Evolutionary conservation across 1,139 yeast genomes (phyloP).

Genomic region (Pichia sorboxylosa): DNA sequence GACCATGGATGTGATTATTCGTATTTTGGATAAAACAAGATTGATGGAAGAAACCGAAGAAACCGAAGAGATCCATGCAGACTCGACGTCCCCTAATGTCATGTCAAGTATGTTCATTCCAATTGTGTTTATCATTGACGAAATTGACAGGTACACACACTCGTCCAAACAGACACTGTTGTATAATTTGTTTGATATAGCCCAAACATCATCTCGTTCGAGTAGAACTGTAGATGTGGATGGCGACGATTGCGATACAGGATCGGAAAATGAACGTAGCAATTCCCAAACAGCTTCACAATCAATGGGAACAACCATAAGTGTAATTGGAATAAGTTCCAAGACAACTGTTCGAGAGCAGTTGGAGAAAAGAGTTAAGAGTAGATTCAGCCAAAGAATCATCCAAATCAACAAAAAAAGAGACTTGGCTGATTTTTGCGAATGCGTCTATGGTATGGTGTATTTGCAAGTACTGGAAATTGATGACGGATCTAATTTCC

Average conservation of each 20-base stretch:
- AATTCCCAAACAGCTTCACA: not conserved
- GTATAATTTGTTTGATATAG: constrained; percentile 77
- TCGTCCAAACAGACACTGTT: constrained; percentile 69
- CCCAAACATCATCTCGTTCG: constrained; percentile 39
- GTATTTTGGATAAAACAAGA: constrained; percentile 31
- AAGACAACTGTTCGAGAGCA: constrained; percentile 66
- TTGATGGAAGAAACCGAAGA: constrained; percentile 19
- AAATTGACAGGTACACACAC: constrained; percentile 67
- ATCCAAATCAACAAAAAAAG: constrained; percentile 46
- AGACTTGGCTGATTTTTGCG: constrained; percentile 32
- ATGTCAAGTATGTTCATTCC: constrained; percentile 29
- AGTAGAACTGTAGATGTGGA: constrained; percentile 3
- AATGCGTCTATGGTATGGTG: constrained; percentile 19
- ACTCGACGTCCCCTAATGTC: too few species aligned
- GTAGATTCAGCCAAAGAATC: constrained; percentile 76
- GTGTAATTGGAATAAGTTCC: constrained; percentile 73
- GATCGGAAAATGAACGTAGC: not conserved
- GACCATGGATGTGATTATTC: constrained; percentile 39
- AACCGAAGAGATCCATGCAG: constrained; percentile 4
- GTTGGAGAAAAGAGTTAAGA: constrained; percentile 82
- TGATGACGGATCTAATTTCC: constrained; percentile 15
- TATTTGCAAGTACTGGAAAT: constrained; percentile 2
- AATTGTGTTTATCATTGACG: constrained; percentile 71
- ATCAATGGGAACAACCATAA: constrained; percentile 31
- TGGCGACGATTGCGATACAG: not conserved